Conservation (phyloP, 306 rosid genomes). For the Quercus bicolor region DNA sequence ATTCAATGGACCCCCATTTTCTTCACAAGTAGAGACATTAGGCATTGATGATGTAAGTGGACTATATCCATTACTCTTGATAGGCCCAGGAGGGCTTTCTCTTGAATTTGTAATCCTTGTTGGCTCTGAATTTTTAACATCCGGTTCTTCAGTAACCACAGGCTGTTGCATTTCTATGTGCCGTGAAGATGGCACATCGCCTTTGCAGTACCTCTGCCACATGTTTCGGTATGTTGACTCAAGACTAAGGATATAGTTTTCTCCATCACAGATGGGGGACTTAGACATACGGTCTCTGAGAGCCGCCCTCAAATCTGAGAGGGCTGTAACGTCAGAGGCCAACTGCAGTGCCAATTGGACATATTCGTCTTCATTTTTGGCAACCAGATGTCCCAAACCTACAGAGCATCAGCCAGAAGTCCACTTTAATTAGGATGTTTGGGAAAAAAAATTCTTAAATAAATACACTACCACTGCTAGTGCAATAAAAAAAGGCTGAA, state of each 20-base stretch:
- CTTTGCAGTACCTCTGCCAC: conserved; percentile 89
- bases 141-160: conserved; percentile 28
- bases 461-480: background rate
- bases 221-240: conserved; percentile 70
- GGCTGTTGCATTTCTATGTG: conserved; percentile 45
- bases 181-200: conserved; percentile 81
- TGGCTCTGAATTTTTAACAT: conserved; percentile 28
- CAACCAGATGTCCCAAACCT: conserved; percentile 73
- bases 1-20: conserved; percentile 56
- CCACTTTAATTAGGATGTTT: background rate
- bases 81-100: conserved; percentile 46
- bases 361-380: conserved; percentile 84
- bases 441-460: conserved; percentile 1
- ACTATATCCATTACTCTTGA: conserved; percentile 59
- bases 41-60: conserved; percentile 26
- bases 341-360: conserved; percentile 71
- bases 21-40: conserved; percentile 35
- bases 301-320: conserved; percentile 72
- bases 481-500: background rate
- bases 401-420: conserved; percentile 21
- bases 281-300: conserved; percentile 78
- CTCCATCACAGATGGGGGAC: conserved; percentile 86
- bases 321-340: conserved; percentile 80
- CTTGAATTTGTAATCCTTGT: conserved; percentile 18
- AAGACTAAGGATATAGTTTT: conserved; percentile 57